Evolutionary conservation across 495 filamentous ascomycete genomes (phyloP), one percentile per base, ranked within the genome.

Genomic region (Hamigera avellanea): DNA sequence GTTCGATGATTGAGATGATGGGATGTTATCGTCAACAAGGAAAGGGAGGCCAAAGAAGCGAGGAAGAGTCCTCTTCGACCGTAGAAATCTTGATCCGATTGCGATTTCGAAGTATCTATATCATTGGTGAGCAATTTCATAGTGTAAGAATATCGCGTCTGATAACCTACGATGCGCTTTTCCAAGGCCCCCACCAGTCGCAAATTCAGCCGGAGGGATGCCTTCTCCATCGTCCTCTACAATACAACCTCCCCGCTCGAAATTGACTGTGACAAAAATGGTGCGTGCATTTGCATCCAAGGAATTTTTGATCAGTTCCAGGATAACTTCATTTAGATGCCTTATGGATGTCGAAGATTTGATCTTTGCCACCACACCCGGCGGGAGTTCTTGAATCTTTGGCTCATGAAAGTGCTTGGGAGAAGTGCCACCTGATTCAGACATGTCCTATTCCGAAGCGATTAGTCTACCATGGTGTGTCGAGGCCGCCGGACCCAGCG

Each of bases 211-310:
- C 2, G 83, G 80, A 9, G 59, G 54, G 35, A 98, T 93, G 0
- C 91, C 91, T 34, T 69, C 32, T 1, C 91, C 91, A 62, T 96
- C 73, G 53, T 98, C 91, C 56, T 95, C 86, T 12, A 96, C 75
- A 0, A 75, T 69, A 56, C 88, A 94, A 37, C 74, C 73, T 9
- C 89, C 89, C 12, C 82, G 77, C 21, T 54, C 48, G 41, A 84
- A 84, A 55, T 96, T 83, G 12, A 93, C 68, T 12, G 66, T 73
- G 42, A 93, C 63, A 19, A 71, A 73, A 33, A 95, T 59, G 38
- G 74, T 83, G 26, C 64, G 75, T 13, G 89, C 78, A 14, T 64
- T 59, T 14, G 88, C 84, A 62, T 98, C 91, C 14, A 98, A 67
- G 1, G 86, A 74, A 57, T 98, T 98, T 48, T 83, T 75, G 6